Evolutionary conservation across 192 early-diverging fungal species (phyloP), one percentile per base, ranked within the genome.

Genomic region (Backusella mclennaniae): DNA sequence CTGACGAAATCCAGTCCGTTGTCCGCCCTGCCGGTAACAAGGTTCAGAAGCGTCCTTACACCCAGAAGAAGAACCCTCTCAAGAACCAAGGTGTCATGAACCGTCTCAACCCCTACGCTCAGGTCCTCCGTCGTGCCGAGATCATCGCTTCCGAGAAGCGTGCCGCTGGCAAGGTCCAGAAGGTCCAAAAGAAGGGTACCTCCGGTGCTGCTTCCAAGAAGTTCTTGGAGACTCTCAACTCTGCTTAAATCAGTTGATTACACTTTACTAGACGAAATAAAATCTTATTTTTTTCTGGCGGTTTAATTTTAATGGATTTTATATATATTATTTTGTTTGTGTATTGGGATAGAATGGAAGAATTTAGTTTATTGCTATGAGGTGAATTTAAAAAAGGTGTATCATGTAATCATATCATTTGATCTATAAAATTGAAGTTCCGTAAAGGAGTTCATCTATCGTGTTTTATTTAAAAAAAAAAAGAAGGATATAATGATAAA

Each of bases 11-110:
- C 83, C 98, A 99, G 89, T 90, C 94, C 75, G 94, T 96, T 73
- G 90, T 98, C 77, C 91, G 92, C 71, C 86, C 93, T 78, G 96
- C 96, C 69, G 93, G 95, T 73, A 76, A 89, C 79, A 84, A 90
- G 83, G 76, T 86, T 81, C 89, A 89, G 88, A 94, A 95, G 90
- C 94, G 97, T 80, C 96, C 98, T 29, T 97, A 89, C 92, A 91
- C 92, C 77, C 96, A 97, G 88, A 96, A 98, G 93, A 98, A 98
- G 95, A 99, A 99, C 96, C 97, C 97, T 69, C 92, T 99, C 84
- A 89, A 89, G 84, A 98, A 97, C 90, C 88, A 89, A 66, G 95
- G 92, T 84, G 91, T 98, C 49, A 92, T 97, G 84, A 92, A 94
- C 84, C 93, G 96, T 79, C 94, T 99, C 77, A 99, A 99, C 94